Conservation (phyloP, 2,329 filamentous ascomycete genomes). For the Periconia digitata region DNA sequence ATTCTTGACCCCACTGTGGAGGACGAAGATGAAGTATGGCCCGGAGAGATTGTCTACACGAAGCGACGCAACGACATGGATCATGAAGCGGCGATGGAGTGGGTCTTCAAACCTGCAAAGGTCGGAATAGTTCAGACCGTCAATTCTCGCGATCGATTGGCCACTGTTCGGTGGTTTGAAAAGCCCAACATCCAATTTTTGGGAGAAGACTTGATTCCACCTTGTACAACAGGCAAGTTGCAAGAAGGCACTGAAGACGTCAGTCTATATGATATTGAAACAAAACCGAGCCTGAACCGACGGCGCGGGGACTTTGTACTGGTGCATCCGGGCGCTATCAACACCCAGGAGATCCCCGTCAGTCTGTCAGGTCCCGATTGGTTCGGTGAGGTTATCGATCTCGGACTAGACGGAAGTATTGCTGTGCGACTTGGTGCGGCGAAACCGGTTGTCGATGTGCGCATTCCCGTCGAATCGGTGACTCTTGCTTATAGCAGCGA, state of each 20-base stretch:
- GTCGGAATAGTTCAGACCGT: conserved; percentile 61
- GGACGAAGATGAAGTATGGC: conserved; percentile 59
- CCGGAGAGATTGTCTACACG: conserved; percentile 57
- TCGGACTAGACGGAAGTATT: conserved; percentile 55
- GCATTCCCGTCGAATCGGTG: conserved; percentile 51
- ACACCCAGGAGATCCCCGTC: conserved; percentile 11
- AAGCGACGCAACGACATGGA: conserved; percentile 39
- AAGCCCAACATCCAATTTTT: conserved; percentile 35
- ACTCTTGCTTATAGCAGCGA: conserved; percentile 51
- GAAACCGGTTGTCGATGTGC: conserved; percentile 53
- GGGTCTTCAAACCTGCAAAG: conserved; percentile 47
- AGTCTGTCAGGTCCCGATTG: conserved; percentile 45
- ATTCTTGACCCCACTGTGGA: conserved; percentile 55
- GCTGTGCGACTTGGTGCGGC: conserved; percentile 57
- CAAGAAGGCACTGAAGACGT: conserved; percentile 51
- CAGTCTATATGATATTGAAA: conserved; percentile 60
- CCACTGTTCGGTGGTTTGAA: conserved; percentile 57
- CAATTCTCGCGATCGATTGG: conserved; percentile 58
- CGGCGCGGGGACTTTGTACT: conserved; percentile 57
- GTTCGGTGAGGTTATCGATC: conserved; percentile 60
- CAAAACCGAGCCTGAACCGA: conserved; percentile 52
- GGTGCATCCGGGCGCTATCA: conserved; percentile 40
- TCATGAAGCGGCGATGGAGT: conserved; percentile 17
- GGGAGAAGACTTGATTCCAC: conserved; percentile 43
- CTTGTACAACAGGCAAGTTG: conserved; percentile 48